Evolutionary conservation across 1,284 basidiomycete species (phyloP).

Genomic region (Malassezia arunalokei): DNA sequence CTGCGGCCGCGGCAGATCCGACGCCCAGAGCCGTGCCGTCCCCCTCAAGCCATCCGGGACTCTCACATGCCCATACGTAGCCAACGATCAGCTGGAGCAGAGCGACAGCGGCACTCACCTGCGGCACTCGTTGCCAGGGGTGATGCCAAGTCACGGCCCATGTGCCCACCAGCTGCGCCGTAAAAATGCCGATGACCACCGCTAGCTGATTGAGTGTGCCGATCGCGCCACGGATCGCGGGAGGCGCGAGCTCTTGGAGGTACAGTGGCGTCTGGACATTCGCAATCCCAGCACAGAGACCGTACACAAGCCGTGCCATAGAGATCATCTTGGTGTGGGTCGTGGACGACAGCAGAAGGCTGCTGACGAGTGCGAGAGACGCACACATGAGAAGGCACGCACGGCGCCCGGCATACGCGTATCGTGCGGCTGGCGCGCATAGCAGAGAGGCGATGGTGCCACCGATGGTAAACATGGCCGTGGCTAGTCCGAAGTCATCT

Average conservation of each 20-base stretch:
- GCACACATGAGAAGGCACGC: constrained; percentile 18
- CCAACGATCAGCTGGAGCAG: constrained; percentile 41
- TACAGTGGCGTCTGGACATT: constrained; percentile 76
- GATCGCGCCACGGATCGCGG: constrained; percentile 58
- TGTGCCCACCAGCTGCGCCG: constrained; percentile 45
- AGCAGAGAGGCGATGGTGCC: constrained; percentile 57
- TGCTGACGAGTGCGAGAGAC: constrained; percentile 13
- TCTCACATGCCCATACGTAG: constrained; percentile 26
- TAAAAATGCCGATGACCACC: constrained; percentile 41
- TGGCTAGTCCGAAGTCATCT: constrained; percentile 12
- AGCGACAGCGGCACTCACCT: constrained; percentile 33
- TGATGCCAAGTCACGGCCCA: constrained; percentile 34
- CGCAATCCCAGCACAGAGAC: constrained; percentile 67
- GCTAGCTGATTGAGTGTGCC: constrained; percentile 64
- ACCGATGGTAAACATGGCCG: constrained; percentile 69
- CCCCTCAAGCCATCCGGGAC: constrained; percentile 29
- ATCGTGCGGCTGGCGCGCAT: constrained; percentile 18
- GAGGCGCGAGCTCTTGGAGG: constrained; percentile 66
- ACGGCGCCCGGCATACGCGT: constrained; percentile 15
- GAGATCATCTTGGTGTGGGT: constrained; percentile 10
- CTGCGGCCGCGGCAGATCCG: constrained; percentile 8
- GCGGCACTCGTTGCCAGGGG: constrained; percentile 47
- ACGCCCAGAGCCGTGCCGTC: constrained; percentile 10
- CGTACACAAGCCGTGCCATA: constrained; percentile 54
- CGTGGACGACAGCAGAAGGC: constrained; percentile 15